Percentiles rank a stretch among this genome's conserved stretches.
Evolutionary conservation across 192 early-diverging fungal genomes (phyloP).

Genomic region (Phycomyces nitens): DNA sequence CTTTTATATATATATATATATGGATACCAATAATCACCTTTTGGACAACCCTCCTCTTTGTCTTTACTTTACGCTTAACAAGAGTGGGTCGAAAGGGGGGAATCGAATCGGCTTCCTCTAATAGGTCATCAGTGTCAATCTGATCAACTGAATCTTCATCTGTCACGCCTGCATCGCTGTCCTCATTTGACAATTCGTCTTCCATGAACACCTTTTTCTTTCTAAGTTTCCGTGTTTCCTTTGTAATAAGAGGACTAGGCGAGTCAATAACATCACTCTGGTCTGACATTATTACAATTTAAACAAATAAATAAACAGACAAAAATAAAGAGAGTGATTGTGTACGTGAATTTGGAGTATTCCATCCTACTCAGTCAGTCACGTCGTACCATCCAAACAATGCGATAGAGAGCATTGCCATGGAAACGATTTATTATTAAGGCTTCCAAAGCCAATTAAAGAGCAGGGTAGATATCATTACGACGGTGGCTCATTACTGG

Average conservation of each 20-base stretch:
- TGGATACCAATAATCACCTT: background rate
- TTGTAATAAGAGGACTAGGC: constrained; percentile 3
- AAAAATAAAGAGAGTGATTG: background rate
- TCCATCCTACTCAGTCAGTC: background rate
- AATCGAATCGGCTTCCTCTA: constrained; percentile 20
- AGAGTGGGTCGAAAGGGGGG: constrained; percentile 4
- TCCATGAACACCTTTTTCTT: constrained; percentile 22
- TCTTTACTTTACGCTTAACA: background rate
- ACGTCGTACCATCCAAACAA: background rate
- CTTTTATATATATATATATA: background rate
- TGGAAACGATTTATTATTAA: no score
- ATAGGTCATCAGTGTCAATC: constrained; percentile 25
- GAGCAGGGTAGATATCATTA: constrained; percentile 48
- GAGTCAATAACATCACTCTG: background rate
- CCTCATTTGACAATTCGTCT: constrained; percentile 3
- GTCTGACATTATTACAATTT: background rate
- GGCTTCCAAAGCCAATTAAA: no score
- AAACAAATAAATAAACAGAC: background rate
- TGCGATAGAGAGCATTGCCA: no score
- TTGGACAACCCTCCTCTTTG: background rate
- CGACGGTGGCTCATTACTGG: constrained; percentile 71
- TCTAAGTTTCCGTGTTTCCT: constrained; percentile 30
- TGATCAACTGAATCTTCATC: constrained; percentile 15
- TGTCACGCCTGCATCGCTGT: background rate
- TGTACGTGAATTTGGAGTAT: background rate